Percentiles rank a stretch among this genome's conserved stretches.
These are phyloP conservation scores for Gardenia jasminoides DNA, from an alignment of 257 asterid species.

Conservation along the genomic window DNA sequence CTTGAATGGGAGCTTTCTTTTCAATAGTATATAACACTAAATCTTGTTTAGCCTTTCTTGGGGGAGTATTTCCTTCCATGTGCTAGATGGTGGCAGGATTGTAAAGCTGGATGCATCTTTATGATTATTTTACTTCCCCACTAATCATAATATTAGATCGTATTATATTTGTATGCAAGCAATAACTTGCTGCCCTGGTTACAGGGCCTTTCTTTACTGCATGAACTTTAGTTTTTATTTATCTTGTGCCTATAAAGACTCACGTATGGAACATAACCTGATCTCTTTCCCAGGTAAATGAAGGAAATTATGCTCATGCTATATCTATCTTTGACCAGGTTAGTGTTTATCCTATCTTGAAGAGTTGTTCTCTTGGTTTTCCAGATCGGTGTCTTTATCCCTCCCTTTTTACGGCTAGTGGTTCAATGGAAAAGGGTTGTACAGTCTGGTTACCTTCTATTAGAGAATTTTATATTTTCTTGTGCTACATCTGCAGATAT, in stretches of 20 bases:
- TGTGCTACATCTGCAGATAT: constrained; percentile 52
- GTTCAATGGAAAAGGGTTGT: constrained; percentile 20
- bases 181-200: background rate
- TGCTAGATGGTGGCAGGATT: background rate
- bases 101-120: too few species aligned
- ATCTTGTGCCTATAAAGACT: constrained; percentile 15
- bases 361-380: constrained; percentile 4
- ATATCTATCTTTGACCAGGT: constrained; percentile 95
- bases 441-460: constrained; percentile 16
- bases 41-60: background rate
- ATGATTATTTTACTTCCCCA: background rate
- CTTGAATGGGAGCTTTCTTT: background rate
- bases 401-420: constrained; percentile 18
- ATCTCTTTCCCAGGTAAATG: constrained; percentile 77
- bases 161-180: background rate
- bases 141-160: background rate
- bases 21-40: background rate
- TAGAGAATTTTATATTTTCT: constrained; percentile 15
- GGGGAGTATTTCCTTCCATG: background rate
- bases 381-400: constrained; percentile 17
- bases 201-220: background rate
- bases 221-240: background rate
- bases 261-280: constrained; percentile 19
- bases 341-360: constrained; percentile 13
- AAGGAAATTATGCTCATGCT: constrained; percentile 83